Percentiles rank a stretch among this genome's conserved stretches.
phyloP scores from a whole-genome alignment of 148 eudicot species.

The Hydrangea macrophylla region DNA sequence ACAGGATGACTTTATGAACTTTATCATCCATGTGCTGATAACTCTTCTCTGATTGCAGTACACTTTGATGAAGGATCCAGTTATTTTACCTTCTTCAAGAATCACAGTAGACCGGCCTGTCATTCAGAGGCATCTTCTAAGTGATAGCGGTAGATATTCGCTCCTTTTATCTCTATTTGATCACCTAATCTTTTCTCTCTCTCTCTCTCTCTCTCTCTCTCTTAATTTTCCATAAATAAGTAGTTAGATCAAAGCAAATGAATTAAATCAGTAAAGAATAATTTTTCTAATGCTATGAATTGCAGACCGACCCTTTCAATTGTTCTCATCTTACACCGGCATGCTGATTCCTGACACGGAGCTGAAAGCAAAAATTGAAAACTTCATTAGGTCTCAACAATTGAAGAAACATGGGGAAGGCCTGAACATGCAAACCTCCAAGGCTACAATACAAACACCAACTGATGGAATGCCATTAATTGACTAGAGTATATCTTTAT shows the following conservation, averaged over 20 bases:
- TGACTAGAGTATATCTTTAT: conserved; percentile 21
- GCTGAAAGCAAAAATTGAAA: conserved; percentile 75
- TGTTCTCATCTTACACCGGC: conserved; percentile 83
- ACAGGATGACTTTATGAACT: conserved; percentile 98
- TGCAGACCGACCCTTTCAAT: conserved; percentile 95
- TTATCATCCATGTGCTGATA: conserved; percentile 72
- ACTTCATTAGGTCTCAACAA: conserved; percentile 57
- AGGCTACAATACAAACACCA: conserved; percentile 39
- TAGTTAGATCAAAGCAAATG: not conserved
- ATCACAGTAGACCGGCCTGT: conserved; percentile 81
- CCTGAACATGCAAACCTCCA: conserved; percentile 35
- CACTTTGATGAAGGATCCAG: conserved; percentile 96
- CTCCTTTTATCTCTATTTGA: not conserved
- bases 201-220: not conserved
- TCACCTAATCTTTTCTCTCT: not conserved
- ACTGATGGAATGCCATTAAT: conserved; percentile 39
- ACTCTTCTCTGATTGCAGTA: conserved; percentile 56
- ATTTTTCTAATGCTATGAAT: conserved; percentile 4
- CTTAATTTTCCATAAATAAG: no score
- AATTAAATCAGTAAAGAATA: no score
- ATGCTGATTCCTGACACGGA: conserved; percentile 85
- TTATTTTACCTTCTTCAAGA: conserved; percentile 86
- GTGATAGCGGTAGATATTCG: conserved; percentile 35
- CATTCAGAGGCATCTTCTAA: conserved; percentile 95
- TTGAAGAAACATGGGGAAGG: conserved; percentile 24